Conservation (phyloP, 306 rosid genomes). For the Fagus sylvatica region DNA sequence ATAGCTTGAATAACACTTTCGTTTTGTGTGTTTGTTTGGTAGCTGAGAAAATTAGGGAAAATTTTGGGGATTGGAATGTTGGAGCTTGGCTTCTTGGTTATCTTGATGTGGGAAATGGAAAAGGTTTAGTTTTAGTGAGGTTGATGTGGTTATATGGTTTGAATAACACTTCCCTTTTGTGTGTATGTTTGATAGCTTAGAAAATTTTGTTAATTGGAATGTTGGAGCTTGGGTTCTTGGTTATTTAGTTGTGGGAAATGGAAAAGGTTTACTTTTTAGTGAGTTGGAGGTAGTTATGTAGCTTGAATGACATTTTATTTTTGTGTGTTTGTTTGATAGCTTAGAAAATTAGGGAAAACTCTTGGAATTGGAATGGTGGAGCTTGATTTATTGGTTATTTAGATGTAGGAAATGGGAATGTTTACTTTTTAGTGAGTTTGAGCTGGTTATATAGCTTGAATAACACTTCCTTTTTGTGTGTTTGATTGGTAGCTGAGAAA, state of each 20-base stretch:
- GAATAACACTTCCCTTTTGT: not conserved
- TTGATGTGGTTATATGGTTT: not conserved
- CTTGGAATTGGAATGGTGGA: not conserved
- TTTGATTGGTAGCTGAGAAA: slow-evolving; percentile 11
- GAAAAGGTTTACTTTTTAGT: not conserved
- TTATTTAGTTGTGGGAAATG: not conserved
- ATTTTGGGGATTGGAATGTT: not conserved
- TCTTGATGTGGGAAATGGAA: not conserved
- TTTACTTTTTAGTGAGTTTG: not conserved
- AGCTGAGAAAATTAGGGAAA: not conserved
- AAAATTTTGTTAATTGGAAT: not conserved
- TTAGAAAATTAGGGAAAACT: not conserved
- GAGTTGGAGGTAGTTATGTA: not conserved
- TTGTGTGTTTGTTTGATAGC: not conserved
- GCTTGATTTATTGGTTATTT: not conserved
- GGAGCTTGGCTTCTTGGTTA: not conserved
- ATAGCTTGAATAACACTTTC: not conserved
- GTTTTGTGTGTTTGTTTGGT: not conserved
- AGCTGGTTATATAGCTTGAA: not conserved
- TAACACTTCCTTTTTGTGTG: not conserved
- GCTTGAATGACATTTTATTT: not conserved
- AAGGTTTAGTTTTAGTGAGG: not conserved
- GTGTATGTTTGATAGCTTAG: slow-evolving; percentile 15
- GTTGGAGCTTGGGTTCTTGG: not conserved
- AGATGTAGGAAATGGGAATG: not conserved